Conservation (phyloP, 345 rosid genomes). For the Trapa incisa region DNA sequence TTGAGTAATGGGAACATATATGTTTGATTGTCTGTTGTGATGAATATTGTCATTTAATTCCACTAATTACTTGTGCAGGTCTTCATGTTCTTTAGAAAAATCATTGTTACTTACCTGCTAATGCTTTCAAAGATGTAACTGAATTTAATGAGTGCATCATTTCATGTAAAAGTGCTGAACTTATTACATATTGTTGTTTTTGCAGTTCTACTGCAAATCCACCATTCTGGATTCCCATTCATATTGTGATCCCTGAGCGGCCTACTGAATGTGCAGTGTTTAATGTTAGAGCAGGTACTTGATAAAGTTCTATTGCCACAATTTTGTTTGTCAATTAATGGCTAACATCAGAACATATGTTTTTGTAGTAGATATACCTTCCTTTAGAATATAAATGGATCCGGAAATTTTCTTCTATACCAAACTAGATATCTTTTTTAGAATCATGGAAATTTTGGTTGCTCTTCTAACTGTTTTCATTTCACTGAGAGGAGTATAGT, state of each 20-base stretch:
- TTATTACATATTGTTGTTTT: slow-evolving; percentile 6
- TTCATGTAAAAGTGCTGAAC: not conserved
- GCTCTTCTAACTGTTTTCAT: not conserved
- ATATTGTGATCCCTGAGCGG: slow-evolving; percentile 87
- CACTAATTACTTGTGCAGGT: not conserved
- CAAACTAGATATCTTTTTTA: not conserved
- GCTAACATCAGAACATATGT: not conserved
- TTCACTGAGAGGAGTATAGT: not conserved
- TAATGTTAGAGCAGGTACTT: slow-evolving; percentile 85
- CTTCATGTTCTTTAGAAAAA: not conserved
- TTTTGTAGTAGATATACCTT: no score
- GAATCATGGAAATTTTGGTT: not conserved
- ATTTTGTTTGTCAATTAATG: not conserved
- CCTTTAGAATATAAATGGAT: no score
- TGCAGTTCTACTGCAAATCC: slow-evolving; percentile 77
- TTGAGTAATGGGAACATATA: not conserved
- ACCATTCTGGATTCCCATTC: slow-evolving; percentile 98
- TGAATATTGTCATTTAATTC: not conserved
- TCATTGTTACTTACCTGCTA: not conserved
- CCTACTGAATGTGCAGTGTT: slow-evolving; percentile 91
- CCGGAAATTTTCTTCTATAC: not conserved
- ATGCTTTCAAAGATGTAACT: not conserved
- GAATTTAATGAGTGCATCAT: not conserved
- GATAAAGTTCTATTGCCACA: not conserved
- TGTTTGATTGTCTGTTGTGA: not conserved